phyloP scores from a whole-genome alignment of 495 filamentous ascomycete genomes.

The Daldinia grandis region DNA sequence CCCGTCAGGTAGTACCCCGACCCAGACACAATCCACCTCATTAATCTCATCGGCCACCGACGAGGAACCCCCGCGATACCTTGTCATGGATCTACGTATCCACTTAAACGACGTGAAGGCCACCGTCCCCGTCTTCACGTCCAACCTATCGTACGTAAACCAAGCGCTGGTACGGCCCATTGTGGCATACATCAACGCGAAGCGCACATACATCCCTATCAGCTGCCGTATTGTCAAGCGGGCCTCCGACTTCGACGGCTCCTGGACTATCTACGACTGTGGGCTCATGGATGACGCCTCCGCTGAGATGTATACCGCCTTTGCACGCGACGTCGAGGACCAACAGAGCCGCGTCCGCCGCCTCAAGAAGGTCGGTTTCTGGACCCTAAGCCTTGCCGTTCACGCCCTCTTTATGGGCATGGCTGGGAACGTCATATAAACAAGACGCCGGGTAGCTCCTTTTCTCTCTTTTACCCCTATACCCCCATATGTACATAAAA shows the following conservation, averaged over 20 bases:
- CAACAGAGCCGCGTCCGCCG: conserved; percentile 82
- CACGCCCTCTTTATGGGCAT: conserved; percentile 97
- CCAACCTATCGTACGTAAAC: conserved; percentile 91
- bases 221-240: conserved; percentile 93
- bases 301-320: conserved; percentile 91
- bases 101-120: conserved; percentile 93
- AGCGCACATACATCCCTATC: conserved; percentile 91
- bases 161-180: conserved; percentile 94
- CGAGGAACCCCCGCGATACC: conserved; percentile 69
- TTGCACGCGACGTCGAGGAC: conserved; percentile 87
- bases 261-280: conserved; percentile 94
- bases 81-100: conserved; percentile 89
- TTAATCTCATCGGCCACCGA: conserved; percentile 10
- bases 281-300: conserved; percentile 96
- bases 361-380: conserved; percentile 95
- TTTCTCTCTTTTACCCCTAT: neutral
- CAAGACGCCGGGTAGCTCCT: neutral
- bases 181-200: conserved; percentile 97
- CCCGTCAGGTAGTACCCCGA: conserved; percentile 9
- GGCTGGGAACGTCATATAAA: conserved; percentile 76
- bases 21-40: conserved; percentile 3
- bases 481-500: conserved; percentile 21
- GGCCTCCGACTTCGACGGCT: conserved; percentile 87
- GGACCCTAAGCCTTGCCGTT: conserved; percentile 88
- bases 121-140: conserved; percentile 87